Percentiles rank a stretch among this genome's conserved stretches.
Evolutionary conservation across 2,329 filamentous ascomycete genomes (phyloP).

Genomic region (Talaromyces amestolkiae): DNA sequence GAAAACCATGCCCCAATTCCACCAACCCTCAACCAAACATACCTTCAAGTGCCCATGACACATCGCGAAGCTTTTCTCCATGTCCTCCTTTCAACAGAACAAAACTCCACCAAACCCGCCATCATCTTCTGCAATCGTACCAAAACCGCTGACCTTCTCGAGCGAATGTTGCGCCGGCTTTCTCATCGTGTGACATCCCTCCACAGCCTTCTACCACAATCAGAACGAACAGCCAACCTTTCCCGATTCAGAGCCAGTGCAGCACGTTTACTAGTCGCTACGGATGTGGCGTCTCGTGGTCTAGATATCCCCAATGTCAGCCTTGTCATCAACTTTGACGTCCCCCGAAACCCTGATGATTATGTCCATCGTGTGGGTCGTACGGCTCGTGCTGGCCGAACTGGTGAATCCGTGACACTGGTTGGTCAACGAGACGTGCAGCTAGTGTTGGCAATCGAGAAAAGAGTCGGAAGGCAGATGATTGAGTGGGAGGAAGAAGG

Average conservation of each 20-base stretch:
- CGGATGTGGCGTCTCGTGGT: conserved; percentile 90
- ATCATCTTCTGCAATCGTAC: conserved; percentile 97
- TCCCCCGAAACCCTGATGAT: conserved; percentile 93
- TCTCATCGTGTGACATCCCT: conserved; percentile 87
- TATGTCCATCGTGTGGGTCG: conserved; percentile 96
- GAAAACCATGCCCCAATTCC: conserved; percentile 70
- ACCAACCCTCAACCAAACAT: conserved; percentile 74
- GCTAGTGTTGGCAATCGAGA: conserved; percentile 85
- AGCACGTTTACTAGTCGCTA: conserved; percentile 86
- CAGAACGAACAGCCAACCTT: conserved; percentile 81
- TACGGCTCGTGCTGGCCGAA: conserved; percentile 85
- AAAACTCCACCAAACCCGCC: conserved; percentile 70
- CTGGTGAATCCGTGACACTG: conserved; percentile 79
- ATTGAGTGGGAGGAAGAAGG: conserved; percentile 82
- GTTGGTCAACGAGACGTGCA: conserved; percentile 92
- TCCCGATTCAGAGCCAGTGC: conserved; percentile 87
- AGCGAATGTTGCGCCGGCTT: conserved; percentile 81
- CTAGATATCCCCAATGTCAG: conserved; percentile 91
- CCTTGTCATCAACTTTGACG: conserved; percentile 90
- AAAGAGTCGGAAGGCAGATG: conserved; percentile 74
- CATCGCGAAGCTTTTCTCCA: conserved; percentile 96
- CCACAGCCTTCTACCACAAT: conserved; percentile 82
- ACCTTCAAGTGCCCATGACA: conserved; percentile 83
- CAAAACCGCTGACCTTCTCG: conserved; percentile 80
- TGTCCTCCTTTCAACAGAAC: conserved; percentile 75